A percentile compares a stretch with the other conserved stretches of the same genome.
These are phyloP conservation scores for Paramecium sexaurelia DNA, from an alignment of 73 alveolate genomes.

Conservation along the genomic window DNA sequence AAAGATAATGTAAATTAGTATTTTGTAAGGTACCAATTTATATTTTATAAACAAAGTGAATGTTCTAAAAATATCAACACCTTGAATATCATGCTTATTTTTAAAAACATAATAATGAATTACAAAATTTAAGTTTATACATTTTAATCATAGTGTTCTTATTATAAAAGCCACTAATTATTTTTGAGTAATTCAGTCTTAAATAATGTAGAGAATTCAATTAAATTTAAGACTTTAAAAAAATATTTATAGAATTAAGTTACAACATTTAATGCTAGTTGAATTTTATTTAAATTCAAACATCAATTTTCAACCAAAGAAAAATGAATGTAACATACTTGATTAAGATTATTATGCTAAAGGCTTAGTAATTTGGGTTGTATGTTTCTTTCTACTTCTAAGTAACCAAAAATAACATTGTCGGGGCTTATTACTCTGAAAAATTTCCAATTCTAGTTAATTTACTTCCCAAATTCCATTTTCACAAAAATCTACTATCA, in stretches of 20 bases:
- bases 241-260: slow-evolving; percentile 53
- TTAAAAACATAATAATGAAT: not conserved
- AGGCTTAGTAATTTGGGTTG: not conserved
- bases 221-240: slow-evolving; percentile 35
- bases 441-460: slow-evolving; percentile 50
- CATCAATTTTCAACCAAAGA: not conserved
- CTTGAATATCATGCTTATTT: not conserved
- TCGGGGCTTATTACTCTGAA: slow-evolving; percentile 58
- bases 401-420: slow-evolving; percentile 11
- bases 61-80: not conserved
- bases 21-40: not conserved
- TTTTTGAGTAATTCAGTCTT: slow-evolving; percentile 13
- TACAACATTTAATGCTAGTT: not conserved
- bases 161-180: not conserved
- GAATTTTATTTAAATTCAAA: not conserved
- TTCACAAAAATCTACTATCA: slow-evolving; percentile 67
- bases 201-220: slow-evolving; percentile 9
- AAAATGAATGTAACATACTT: not conserved
- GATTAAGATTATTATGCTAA: not conserved
- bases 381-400: slow-evolving; percentile 46
- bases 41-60: not conserved
- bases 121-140: slow-evolving; percentile 30
- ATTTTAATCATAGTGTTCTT: slow-evolving; percentile 65
- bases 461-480: slow-evolving; percentile 59
- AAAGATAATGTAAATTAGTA: too few relatives aligned